Conservation (phyloP, 2,329 filamentous ascomycete genomes). For the Alternaria burnsii region DNA sequence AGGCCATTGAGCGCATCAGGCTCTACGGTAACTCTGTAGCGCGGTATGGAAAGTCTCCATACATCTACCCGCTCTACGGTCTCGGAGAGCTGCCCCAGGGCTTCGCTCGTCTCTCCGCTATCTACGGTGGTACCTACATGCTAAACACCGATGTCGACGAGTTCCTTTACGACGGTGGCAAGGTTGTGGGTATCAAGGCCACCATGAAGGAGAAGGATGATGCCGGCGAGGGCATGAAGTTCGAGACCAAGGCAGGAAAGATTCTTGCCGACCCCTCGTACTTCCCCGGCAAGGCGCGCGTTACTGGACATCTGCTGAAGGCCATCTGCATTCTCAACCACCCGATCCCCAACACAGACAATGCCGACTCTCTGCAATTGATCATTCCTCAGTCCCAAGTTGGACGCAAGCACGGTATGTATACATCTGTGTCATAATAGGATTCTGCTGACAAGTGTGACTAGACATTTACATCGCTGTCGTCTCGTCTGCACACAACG, state of each 20-base stretch:
- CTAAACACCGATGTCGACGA: conserved; percentile 95
- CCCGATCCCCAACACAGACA: conserved; percentile 87
- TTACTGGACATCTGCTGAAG: conserved; percentile 89
- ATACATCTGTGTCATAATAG: background rate
- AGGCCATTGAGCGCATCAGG: conserved; percentile 89
- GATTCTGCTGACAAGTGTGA: conserved; percentile 15
- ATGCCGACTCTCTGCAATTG: conserved; percentile 88
- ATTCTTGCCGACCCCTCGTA: conserved; percentile 97
- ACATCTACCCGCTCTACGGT: conserved; percentile 99
- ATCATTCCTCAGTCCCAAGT: conserved; percentile 99
- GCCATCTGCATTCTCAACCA: conserved; percentile 98
- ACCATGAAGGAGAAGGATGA: conserved; percentile 91
- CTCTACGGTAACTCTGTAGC: conserved; percentile 98
- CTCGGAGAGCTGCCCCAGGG: conserved; percentile 97
- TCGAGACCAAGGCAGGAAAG: conserved; percentile 94
- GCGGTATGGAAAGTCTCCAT: conserved; percentile 96
- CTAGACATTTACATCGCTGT: conserved; percentile 95
- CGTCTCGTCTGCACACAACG: conserved; percentile 94
- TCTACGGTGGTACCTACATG: conserved; percentile 99
- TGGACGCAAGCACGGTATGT: conserved; percentile 90
- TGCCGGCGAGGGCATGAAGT: conserved; percentile 79
- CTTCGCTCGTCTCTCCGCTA: conserved; percentile 95
- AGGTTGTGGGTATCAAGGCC: conserved; percentile 95
- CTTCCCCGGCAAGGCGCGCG: conserved; percentile 88
- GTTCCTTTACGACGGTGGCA: conserved; percentile 81